A percentile compares a stretch with the other conserved stretches of the same genome.
Evolutionary conservation across 2,329 filamentous ascomycete genomes (phyloP).

Genomic region (Sporothrix schenckii): DNA sequence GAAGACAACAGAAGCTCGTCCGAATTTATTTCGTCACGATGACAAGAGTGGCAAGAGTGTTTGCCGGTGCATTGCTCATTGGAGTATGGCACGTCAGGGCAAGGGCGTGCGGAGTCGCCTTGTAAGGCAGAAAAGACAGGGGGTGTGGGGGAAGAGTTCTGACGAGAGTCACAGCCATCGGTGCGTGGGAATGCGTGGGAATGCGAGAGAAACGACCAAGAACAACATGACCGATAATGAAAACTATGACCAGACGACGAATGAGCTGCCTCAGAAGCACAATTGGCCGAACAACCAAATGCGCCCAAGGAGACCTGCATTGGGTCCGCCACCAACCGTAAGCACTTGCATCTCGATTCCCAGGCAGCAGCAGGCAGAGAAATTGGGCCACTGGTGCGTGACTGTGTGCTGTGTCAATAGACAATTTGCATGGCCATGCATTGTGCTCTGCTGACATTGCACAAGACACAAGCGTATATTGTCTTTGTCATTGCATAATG

Average conservation of each 20-base stretch:
- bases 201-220: not conserved
- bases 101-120: not conserved
- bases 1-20: not conserved
- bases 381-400: not conserved
- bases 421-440: not conserved
- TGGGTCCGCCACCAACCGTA: constrained; percentile 1
- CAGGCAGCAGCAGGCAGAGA: constrained; percentile 17
- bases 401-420: not conserved
- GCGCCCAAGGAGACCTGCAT: not conserved
- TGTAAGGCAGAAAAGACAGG: constrained; percentile 18
- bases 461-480: not conserved
- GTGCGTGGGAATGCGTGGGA: too few relatives aligned
- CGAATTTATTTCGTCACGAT: not conserved
- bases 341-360: not conserved
- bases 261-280: not conserved
- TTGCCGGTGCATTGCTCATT: not conserved
- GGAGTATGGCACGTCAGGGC: not conserved
- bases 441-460: not conserved
- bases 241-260: too few relatives aligned
- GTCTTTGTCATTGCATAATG: not conserved
- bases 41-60: not conserved
- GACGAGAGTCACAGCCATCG: not conserved
- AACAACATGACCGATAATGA: not conserved
- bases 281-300: not conserved
- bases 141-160: not conserved